A percentile compares a stretch with the other conserved stretches of the same genome.
Evolutionary conservation across 2,329 filamentous ascomycete species (phyloP).

Genomic region (Phialophora macrospora): DNA sequence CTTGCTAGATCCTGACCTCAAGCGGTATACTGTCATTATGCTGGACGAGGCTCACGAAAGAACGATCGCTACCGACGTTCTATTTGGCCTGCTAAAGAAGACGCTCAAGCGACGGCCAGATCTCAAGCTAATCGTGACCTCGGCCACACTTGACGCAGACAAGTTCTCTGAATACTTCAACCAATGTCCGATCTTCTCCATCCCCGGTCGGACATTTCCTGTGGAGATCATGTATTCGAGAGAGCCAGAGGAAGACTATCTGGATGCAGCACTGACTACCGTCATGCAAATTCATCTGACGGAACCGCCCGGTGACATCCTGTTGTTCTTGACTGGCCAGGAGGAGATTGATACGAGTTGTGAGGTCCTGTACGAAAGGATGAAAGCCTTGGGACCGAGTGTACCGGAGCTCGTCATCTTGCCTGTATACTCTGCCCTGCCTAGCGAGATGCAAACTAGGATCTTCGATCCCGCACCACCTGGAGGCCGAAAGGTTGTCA

Average conservation of each 20-base stretch:
- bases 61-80: slow-evolving; percentile 92
- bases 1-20: slow-evolving; percentile 85
- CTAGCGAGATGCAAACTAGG: slow-evolving; percentile 87
- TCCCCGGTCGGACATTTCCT: slow-evolving; percentile 91
- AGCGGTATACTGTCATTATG: slow-evolving; percentile 94
- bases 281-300: slow-evolving; percentile 98
- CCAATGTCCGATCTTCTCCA: slow-evolving; percentile 93
- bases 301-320: slow-evolving; percentile 88
- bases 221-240: slow-evolving; percentile 95
- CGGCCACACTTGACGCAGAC: slow-evolving; percentile 92
- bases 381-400: slow-evolving; percentile 89
- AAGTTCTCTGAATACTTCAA: slow-evolving; percentile 98
- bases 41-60: slow-evolving; percentile 97
- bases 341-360: slow-evolving; percentile 97
- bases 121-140: slow-evolving; percentile 93
- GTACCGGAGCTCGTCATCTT: slow-evolving; percentile 92
- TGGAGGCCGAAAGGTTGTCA: slow-evolving; percentile 88
- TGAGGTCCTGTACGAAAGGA: slow-evolving; percentile 89
- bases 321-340: slow-evolving; percentile 96
- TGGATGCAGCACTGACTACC: slow-evolving; percentile 91
- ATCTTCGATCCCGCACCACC: slow-evolving; percentile 93
- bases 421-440: slow-evolving; percentile 93
- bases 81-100: slow-evolving; percentile 94
- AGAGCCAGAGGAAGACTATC: slow-evolving; percentile 93
- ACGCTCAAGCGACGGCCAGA: slow-evolving; percentile 83